Conservation (phyloP, 495 filamentous ascomycete species). For the Aspergillus biplanus region DNA sequence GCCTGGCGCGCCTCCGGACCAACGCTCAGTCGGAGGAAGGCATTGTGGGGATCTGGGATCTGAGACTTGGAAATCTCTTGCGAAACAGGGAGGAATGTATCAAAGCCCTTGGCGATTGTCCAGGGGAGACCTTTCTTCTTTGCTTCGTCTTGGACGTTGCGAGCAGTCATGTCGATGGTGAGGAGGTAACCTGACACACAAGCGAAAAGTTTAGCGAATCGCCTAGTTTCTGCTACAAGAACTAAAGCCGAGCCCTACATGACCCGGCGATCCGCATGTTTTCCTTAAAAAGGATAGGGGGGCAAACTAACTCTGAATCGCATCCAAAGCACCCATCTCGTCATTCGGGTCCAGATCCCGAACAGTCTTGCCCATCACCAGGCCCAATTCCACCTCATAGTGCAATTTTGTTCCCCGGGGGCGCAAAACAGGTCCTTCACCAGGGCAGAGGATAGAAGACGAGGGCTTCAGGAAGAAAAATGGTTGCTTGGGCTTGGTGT, state of each 20-base stretch:
- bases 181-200: slow-evolving; percentile 70
- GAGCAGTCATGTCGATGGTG: slow-evolving; percentile 90
- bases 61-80: slow-evolving; percentile 73
- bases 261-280: neutral
- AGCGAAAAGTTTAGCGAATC: neutral
- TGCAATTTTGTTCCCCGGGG: slow-evolving; percentile 83
- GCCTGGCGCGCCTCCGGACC: slow-evolving; percentile 73
- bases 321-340: slow-evolving; percentile 55
- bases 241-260: neutral
- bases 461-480: slow-evolving; percentile 99
- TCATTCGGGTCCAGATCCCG: slow-evolving; percentile 70
- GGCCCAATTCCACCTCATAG: slow-evolving; percentile 92
- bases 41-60: slow-evolving; percentile 86
- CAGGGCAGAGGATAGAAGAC: slow-evolving; percentile 76
- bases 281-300: neutral
- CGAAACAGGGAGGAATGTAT: slow-evolving; percentile 90
- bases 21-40: slow-evolving; percentile 80
- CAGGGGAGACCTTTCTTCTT: slow-evolving; percentile 98
- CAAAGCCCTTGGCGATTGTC: slow-evolving; percentile 94
- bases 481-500: slow-evolving; percentile 79
- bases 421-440: slow-evolving; percentile 77
- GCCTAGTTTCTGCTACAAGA: neutral
- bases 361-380: slow-evolving; percentile 79
- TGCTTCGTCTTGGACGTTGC: slow-evolving; percentile 91
- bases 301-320: slow-evolving; percentile 49